Conservation (phyloP, 108 stramenopile genomes). For the Cylindrotheca fusiformis region DNA sequence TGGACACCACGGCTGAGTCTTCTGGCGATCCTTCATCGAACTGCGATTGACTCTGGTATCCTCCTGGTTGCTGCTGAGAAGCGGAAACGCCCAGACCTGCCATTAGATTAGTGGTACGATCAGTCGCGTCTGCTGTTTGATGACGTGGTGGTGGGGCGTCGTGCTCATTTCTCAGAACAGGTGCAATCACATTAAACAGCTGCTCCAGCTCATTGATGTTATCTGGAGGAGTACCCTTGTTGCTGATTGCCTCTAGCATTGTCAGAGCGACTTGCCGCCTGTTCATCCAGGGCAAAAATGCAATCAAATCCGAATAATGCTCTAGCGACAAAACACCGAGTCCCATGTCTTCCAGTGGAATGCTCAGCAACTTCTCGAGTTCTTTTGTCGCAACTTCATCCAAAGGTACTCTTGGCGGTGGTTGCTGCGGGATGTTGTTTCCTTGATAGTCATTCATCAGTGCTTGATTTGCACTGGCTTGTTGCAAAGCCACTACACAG, state of each 20-base stretch:
- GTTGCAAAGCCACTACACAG: constrained; percentile 66
- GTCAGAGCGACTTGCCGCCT: constrained; percentile 75
- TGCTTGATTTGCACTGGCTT: constrained; percentile 57
- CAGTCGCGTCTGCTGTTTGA: constrained; percentile 22
- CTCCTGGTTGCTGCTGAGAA: constrained; percentile 15
- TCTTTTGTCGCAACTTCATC: constrained; percentile 80
- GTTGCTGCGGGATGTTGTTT: not conserved
- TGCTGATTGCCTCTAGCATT: constrained; percentile 63
- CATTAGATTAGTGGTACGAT: constrained; percentile 69
- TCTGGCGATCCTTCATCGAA: constrained; percentile 24
- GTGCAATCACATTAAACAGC: constrained; percentile 86
- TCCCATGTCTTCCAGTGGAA: constrained; percentile 81
- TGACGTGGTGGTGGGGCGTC: constrained; percentile 9
- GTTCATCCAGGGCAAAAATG: constrained; percentile 90
- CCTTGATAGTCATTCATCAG: constrained; percentile 29
- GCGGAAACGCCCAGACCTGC: constrained; percentile 58
- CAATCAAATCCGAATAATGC: constrained; percentile 76
- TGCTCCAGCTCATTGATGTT: constrained; percentile 71
- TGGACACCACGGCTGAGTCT: constrained; percentile 85
- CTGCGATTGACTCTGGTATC: not conserved
- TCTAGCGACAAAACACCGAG: constrained; percentile 81
- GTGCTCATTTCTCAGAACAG: constrained; percentile 78
- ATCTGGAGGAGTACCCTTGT: constrained; percentile 44
- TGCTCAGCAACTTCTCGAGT: constrained; percentile 85
- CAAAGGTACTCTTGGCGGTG: constrained; percentile 24